Evolutionary conservation across 306 rosid genomes (phyloP), one percentile per base, ranked within the genome.

Genomic region (Cucurbita pepo): DNA sequence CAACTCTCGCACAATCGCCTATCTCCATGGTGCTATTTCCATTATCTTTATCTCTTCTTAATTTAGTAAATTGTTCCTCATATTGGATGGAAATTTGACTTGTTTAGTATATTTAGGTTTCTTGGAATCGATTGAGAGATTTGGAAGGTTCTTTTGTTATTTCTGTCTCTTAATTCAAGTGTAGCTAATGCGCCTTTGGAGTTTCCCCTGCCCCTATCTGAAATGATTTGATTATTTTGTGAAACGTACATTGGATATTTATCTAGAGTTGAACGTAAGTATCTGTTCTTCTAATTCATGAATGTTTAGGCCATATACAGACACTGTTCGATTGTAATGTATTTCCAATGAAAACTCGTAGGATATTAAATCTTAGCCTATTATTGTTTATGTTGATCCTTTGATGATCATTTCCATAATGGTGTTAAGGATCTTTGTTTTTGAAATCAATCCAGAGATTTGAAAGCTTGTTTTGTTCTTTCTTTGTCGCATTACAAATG

Each of bases 21-120:
- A 66, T 55, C 61, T 61, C 71, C 58, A 76, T 76, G 95, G 96
- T 89, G 72, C 10, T 52, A 7, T 70, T 5, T 44, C 10, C 21
- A 60, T 60, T 62, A 5, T 8, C 30, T 41, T 41, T 16, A 63
- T 63, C 51, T 63, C 50, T 3, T 63, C 16, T 64, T 16, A 19
- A 19, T 64, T 64, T 10, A 21, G 38, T 12, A 41, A 10, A 9
- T 43, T 44, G 13, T 65, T 19, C 10, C 14, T 18, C 38, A 12
- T 22, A 16, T 67, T 67, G 43, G 37, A 19, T 64, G 8, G 10
- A 7, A 1, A 8, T 2, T 64, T 65, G 16, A 62, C 52, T 18
- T 10, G 52, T 44, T 65, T 65, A 3, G 12, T 19, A 44, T 65
- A 5, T 44, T 44, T 44, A 44, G 18, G 53, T 10, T 19, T 65